Base-by-base conservation (phyloP, 2,329 filamentous ascomycete species). In the Aspergillus brasiliensis region DNA sequence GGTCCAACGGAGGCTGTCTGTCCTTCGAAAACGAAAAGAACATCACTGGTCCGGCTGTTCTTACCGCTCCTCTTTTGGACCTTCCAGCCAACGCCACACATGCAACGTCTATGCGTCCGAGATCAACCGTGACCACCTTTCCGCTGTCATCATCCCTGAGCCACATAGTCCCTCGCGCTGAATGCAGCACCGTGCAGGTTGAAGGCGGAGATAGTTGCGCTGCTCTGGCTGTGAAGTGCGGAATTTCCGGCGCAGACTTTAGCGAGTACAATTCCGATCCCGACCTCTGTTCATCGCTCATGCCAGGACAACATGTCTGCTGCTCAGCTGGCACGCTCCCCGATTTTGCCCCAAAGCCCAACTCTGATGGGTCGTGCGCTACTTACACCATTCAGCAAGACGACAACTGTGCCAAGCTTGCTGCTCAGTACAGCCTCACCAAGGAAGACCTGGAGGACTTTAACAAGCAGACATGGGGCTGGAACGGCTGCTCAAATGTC, bases 391-490 rank as follows among this genome's bases (percentile, higher is more conserved):
- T 80, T 17, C 34, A 71, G 11, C 17, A 59, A 0, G 65, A 63
- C 5, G 34, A 37, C 5, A 2, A 2, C 6, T 37, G 34, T 15
- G 6, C 34, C 13, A 56, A 15, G 2, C 68, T 82, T 51, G 77
- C 74, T 1, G 61, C 64, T 2, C 52, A 56, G 0, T 59, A 80
- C 60, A 64, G 67, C 5, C 62, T 83, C 5, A 80, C 73, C 0
- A 58, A 69, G 0, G 62, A 70, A 0, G 67, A 80, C 3, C 71
- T 85, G 11, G 71, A 77, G 23, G 58, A 59, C 1, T 76, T 73
- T 51, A 82, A 82, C 62, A 74, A 67, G 10, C 67, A 75, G 2
- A 82, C 80, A 5, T 82, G 80, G 80, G 78, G 73, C 17, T 81
- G 77, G 77, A 67, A 55, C 15, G 77, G 75, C 13, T 82, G 80